Evolutionary conservation across 1,284 basidiomycete species (phyloP).

Genomic region (Austroboletus niveus): DNA sequence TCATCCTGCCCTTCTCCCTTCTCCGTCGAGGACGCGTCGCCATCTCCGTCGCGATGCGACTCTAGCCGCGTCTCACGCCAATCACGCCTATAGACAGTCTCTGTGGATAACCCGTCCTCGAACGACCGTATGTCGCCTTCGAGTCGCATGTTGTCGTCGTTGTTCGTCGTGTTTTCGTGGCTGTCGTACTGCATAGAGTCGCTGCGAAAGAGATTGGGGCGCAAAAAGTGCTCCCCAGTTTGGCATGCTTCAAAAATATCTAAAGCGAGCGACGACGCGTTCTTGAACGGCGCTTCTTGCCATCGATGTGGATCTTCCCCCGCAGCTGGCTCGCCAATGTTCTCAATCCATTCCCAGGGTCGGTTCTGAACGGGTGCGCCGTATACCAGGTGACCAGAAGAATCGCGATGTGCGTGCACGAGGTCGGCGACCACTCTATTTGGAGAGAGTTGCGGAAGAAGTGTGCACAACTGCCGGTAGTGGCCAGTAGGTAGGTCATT

Average conservation of each 20-base stretch:
- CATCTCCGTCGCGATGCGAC: slow-evolving; percentile 19
- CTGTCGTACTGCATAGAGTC: neutral
- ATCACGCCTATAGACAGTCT: slow-evolving; percentile 68
- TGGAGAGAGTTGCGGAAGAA: slow-evolving; percentile 47
- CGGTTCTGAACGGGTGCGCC: slow-evolving; percentile 61
- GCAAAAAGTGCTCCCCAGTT: slow-evolving; percentile 56
- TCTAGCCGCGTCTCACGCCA: slow-evolving; percentile 65
- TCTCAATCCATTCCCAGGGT: slow-evolving; percentile 85
- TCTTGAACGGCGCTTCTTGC: slow-evolving; percentile 51
- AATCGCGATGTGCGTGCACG: slow-evolving; percentile 48
- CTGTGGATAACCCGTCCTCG: slow-evolving; percentile 60
- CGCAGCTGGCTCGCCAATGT: slow-evolving; percentile 57
- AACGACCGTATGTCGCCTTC: slow-evolving; percentile 53
- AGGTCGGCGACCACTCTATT: slow-evolving; percentile 55
- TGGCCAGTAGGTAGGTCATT: slow-evolving; percentile 56
- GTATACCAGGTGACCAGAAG: slow-evolving; percentile 45
- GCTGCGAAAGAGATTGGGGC: neutral
- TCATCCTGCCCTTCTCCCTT: slow-evolving; percentile 39
- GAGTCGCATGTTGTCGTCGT: slow-evolving; percentile 20
- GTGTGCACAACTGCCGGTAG: slow-evolving; percentile 50
- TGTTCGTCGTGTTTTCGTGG: neutral
- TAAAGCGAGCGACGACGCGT: slow-evolving; percentile 69
- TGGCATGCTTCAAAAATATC: slow-evolving; percentile 64
- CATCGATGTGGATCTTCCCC: slow-evolving; percentile 19
- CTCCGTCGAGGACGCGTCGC: neutral